Evolutionary conservation across 140 eudicot genomes (phyloP), one percentile per base, ranked within the genome.

Genomic region (Erigeron philadelphicus): DNA sequence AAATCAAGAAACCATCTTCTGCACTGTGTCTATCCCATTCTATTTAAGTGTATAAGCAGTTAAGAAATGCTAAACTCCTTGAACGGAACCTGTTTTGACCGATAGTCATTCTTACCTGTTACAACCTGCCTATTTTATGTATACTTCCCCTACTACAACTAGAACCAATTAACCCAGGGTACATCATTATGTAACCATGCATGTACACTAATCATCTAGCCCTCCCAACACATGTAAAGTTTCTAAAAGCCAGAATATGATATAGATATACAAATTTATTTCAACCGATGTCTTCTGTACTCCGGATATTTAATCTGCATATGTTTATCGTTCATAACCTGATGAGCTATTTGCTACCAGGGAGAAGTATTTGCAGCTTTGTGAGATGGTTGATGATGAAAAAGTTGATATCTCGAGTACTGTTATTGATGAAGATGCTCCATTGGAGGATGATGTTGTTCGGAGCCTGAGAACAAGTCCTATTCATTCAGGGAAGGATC

Each of bases 391-490:
- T 58, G 98, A 92, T 69, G 94, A 86, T 75, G 95, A 86, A 46
- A 92, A 92, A 72, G 84, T 84, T 71, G 98, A 88, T 71, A 80
- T 91, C 53, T 61, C 84, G 64, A 86, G 89, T 67, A 84, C 95
- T 23, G 82, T 91, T n/a, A 91, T 91, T 23, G 97, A 88, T 75
- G 97, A 90, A 84, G 97, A 90, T 76, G 90, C 96, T 72, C 97
- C 97, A 9, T 63, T 90, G 75, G 97, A 90, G 70, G 97, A 90
- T 81, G 97, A 90, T 55, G 95, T 90, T 67, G 81, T 88, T 44
- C 95, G 94, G 44, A 90, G 97, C 77, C 75, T 90, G 75, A 81
- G 96, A 61, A 87, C 96, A 70, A 90, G 97, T 73, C 97, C 97
- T 54, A 71, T 90, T 17, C 97, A 90, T 84, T 67, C 96, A 45